Base-by-base conservation (phyloP, 208 protist species). In the Crithidia fasciculata region DNA sequence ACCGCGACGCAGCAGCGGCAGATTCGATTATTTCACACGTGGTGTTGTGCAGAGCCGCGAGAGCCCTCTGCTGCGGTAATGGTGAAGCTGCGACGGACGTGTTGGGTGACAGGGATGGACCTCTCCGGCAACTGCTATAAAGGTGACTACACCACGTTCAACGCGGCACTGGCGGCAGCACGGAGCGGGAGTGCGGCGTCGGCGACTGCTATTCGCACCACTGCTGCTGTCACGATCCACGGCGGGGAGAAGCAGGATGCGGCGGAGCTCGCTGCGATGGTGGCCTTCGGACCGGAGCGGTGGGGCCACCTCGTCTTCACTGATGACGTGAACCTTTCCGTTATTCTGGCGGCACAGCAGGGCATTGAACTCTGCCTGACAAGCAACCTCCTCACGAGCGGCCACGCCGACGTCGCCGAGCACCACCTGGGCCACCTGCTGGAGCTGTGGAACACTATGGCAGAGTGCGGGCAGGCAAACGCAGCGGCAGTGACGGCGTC, bases 121-220 rank as follows among this genome's bases (percentile, higher is more conserved):
- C 87, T 98, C 72, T 89, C 84, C 18, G 94, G 94, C 28, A 93
- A 98, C 81, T 95, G 88, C 68, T 91, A 90, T 52, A 94, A 93
- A 67, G 85, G 84, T n/a, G 40, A 37, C 19, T 95, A 89, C 71
- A 19, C 54, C 5, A 84, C 78, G 9, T 92, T 95, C 63, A 18
- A 81, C 18, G 58, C 70, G 6, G 72, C 79, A 10, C 76, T 97
- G 9, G 63, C 36, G 4, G 49, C 75, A 9, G 85, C 82, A 36
- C 76, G 85, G 6, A 47, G 7, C 2, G 60, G 71, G 3, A 49
- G 12, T 45, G 67, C 60, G 12, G 18, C 63, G 18, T 13, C 54
- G 18, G 19, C 19, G 28, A 37, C 13, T 2, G 4, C 8, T n/a
- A n/a, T 68, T 10, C 43, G 43, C 40, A 61, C 63, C 12, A 55